Evolutionary conservation across 73 alveolate species (phyloP).

Genomic region (Paramecium caudatum): DNA sequence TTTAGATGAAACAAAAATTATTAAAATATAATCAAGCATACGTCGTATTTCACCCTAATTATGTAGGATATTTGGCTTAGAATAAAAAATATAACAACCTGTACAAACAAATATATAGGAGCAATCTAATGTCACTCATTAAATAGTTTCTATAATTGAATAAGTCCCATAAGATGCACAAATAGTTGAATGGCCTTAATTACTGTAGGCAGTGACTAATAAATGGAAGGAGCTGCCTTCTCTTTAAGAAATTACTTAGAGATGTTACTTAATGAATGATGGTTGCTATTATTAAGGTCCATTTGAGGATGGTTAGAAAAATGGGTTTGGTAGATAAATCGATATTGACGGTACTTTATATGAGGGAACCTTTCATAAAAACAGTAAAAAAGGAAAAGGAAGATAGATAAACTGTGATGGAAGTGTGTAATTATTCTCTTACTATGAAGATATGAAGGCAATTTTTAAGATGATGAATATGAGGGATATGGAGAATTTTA

Average conservation of each 20-base stretch:
- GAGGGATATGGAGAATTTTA: conserved; percentile 75
- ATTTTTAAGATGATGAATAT: conserved; percentile 53
- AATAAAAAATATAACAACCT: neutral
- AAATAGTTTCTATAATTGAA: conserved; percentile 24
- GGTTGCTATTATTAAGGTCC: conserved; percentile 62
- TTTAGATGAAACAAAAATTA: conserved; percentile 10
- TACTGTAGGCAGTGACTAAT: neutral
- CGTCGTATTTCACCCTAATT: neutral
- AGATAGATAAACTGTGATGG: conserved; percentile 64
- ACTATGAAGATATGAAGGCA: conserved; percentile 71
- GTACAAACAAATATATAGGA: neutral
- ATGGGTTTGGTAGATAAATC: conserved; percentile 72
- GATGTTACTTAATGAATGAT: neutral
- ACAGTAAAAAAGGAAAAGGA: conserved; percentile 68
- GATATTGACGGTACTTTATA: conserved; percentile 78
- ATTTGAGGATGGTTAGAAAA: neutral
- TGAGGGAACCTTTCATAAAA: conserved; percentile 59
- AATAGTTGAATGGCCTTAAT: conserved; percentile 34
- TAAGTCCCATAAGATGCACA: neutral
- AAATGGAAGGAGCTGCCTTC: conserved; percentile 17
- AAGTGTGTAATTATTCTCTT: conserved; percentile 1
- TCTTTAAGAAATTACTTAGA: neutral
- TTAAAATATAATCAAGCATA: conserved; percentile 18
- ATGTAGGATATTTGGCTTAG: neutral
- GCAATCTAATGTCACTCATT: neutral